phyloP scores from a whole-genome alignment of 2,329 filamentous ascomycete species.

The Cordyceps cateniannulata region DNA sequence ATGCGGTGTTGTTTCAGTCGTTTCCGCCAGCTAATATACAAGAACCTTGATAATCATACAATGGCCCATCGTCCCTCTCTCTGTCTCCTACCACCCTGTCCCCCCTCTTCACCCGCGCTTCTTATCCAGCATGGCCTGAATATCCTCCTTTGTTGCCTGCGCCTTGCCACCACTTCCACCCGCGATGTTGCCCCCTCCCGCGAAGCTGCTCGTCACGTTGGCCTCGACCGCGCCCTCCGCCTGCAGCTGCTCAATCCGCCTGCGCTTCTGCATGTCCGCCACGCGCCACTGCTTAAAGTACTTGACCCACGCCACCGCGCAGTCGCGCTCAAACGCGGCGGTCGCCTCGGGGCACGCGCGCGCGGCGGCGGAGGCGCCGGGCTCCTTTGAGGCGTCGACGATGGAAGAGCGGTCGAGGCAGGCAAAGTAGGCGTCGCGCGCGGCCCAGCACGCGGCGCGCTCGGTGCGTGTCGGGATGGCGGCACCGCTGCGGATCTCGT shows the following conservation, averaged over 20 bases:
- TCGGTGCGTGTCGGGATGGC: conserved; percentile 80
- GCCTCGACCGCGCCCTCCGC: conserved; percentile 64
- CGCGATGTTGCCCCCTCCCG: conserved; percentile 22
- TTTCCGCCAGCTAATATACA: conserved; percentile 3
- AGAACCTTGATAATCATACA: neutral
- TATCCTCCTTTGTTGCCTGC: conserved; percentile 28
- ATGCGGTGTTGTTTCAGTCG: neutral
- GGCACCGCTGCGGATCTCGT: conserved; percentile 48
- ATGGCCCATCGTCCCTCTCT: neutral
- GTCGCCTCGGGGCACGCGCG: conserved; percentile 35
- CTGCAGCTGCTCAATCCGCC: conserved; percentile 68
- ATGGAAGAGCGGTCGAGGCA: conserved; percentile 81
- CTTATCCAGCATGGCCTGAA: conserved; percentile 33
- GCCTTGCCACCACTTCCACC: conserved; percentile 24
- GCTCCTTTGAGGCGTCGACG: conserved; percentile 54
- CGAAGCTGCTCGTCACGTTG: conserved; percentile 33
- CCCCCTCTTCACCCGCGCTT: conserved; percentile 22
- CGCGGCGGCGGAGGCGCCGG: conserved; percentile 28
- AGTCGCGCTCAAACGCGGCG: conserved; percentile 71
- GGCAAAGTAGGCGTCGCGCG: conserved; percentile 78
- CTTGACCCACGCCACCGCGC: conserved; percentile 88
- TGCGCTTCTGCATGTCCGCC: conserved; percentile 81
- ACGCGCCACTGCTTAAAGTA: conserved; percentile 98
- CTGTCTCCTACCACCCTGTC: neutral
- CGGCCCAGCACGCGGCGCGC: conserved; percentile 81